Evolutionary conservation across 495 filamentous ascomycete genomes (phyloP).

Genomic region (Penicillium alfredii): DNA sequence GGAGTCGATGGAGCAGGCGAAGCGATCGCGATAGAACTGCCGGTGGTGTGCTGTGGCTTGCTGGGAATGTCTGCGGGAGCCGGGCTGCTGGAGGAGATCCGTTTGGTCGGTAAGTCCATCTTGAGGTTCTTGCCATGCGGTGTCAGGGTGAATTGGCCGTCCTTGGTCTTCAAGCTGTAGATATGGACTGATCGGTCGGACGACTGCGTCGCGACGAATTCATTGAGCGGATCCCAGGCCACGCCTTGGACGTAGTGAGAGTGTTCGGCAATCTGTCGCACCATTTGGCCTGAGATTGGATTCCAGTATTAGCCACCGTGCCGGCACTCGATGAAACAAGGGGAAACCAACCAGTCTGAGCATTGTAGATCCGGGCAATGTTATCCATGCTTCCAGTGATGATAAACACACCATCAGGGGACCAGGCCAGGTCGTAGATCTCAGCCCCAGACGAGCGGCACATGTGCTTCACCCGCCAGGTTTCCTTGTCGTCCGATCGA

Average conservation of each 20-base stretch:
- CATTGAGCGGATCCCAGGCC: slow-evolving; percentile 96
- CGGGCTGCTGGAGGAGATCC: slow-evolving; percentile 88
- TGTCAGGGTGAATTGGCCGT: slow-evolving; percentile 88
- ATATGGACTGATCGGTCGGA: slow-evolving; percentile 98
- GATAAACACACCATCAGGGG: slow-evolving; percentile 91
- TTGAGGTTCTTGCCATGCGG: slow-evolving; percentile 69
- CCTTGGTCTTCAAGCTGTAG: slow-evolving; percentile 91
- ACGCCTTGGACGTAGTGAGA: slow-evolving; percentile 99
- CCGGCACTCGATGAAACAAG: too few species aligned
- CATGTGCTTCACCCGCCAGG: slow-evolving; percentile 96
- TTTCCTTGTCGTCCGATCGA: slow-evolving; percentile 86
- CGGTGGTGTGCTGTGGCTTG: slow-evolving; percentile 51
- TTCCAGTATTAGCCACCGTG: not conserved
- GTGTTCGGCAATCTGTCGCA: slow-evolving; percentile 96
- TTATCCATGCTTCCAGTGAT: slow-evolving; percentile 99
- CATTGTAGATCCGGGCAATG: slow-evolving; percentile 93
- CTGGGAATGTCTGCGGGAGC: slow-evolving; percentile 73
- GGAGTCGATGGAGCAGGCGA: slow-evolving; percentile 89
- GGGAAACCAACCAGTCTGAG: slow-evolving; percentile 67
- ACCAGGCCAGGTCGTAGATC: slow-evolving; percentile 98
- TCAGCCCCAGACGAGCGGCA: slow-evolving; percentile 85
- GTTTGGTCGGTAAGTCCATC: slow-evolving; percentile 84
- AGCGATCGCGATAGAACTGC: slow-evolving; percentile 55
- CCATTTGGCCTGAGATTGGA: slow-evolving; percentile 62
- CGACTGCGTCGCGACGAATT: slow-evolving; percentile 96